phyloP scores from a whole-genome alignment of 352 stramenopile genomes.

The Phytophthora ohioensis region DNA sequence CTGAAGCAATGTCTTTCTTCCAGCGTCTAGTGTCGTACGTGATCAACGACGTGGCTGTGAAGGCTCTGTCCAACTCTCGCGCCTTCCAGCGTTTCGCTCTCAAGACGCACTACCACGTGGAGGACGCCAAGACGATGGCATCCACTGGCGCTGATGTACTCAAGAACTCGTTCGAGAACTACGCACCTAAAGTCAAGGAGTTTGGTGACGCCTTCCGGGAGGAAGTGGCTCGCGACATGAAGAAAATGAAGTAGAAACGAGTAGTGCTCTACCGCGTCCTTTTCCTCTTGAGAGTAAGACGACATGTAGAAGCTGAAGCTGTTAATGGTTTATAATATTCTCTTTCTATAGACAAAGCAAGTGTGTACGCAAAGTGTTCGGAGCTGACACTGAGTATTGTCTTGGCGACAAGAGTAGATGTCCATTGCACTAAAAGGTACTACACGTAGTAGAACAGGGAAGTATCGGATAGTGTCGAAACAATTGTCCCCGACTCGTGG shows the following conservation, averaged over 20 bases:
- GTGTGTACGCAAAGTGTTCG: no score
- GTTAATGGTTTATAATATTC: constrained; percentile 23
- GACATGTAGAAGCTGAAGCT: neutral
- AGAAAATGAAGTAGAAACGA: constrained; percentile 69
- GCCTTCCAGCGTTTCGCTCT: constrained; percentile 87
- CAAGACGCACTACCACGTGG: constrained; percentile 86
- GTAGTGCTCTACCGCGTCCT: no score
- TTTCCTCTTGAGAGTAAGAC: no score
- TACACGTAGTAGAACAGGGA: no score
- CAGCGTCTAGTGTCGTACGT: constrained; percentile 84
- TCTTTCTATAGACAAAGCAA: neutral
- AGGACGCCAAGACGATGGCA: constrained; percentile 83
- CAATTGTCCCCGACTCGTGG: no score
- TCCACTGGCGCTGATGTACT: constrained; percentile 55
- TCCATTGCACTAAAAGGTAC: no score
- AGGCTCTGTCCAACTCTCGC: constrained; percentile 82
- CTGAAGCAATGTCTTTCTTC: constrained; percentile 75
- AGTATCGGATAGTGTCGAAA: no score
- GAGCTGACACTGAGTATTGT: no score
- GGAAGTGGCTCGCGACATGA: constrained; percentile 75
- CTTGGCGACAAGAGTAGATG: no score
- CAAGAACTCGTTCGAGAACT: constrained; percentile 62
- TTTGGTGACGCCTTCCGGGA: constrained; percentile 78
- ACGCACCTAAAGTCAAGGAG: constrained; percentile 78
- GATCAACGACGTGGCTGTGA: constrained; percentile 88